Percentiles rank a stretch among this genome's conserved stretches.
Conservation (phyloP, 1,284 basidiomycete species). For the Apiotrichum sp. region DNA sequence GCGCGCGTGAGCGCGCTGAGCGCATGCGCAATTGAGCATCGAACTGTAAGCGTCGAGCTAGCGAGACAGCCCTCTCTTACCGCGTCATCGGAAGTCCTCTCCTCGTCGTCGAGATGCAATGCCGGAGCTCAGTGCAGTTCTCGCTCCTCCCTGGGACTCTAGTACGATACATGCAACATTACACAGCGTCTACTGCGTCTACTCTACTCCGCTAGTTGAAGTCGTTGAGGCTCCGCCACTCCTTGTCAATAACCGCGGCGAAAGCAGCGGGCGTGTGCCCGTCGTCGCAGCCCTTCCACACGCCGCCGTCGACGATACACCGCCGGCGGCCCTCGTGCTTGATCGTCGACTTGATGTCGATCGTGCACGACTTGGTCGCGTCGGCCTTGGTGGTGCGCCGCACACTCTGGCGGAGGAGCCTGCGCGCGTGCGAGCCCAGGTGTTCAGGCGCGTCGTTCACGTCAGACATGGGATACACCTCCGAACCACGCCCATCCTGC, state of each 20-base stretch:
- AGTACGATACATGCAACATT: too few relatives aligned
- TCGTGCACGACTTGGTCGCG: conserved; percentile 77
- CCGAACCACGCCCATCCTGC: neutral
- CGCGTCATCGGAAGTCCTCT: too few relatives aligned
- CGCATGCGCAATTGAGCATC: too few relatives aligned
- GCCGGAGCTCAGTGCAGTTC: too few relatives aligned
- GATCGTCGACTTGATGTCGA: conserved; percentile 57
- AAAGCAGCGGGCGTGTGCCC: conserved; percentile 70
- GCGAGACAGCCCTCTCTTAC: too few relatives aligned
- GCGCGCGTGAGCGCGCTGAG: too few relatives aligned
- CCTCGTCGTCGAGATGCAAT: too few relatives aligned
- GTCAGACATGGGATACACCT: neutral
- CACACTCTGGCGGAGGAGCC: conserved; percentile 59
- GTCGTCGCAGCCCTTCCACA: conserved; percentile 75
- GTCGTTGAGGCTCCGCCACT: conserved; percentile 48
- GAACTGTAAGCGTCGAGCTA: too few relatives aligned
- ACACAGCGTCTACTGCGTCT: neutral
- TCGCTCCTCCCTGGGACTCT: too few relatives aligned
- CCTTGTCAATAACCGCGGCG: conserved; percentile 67
- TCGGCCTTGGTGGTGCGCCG: conserved; percentile 50
- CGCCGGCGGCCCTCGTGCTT: conserved; percentile 51
- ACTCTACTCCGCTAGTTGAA: too few relatives aligned
- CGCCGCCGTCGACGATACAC: conserved; percentile 64
- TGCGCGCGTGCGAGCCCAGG: conserved; percentile 28
- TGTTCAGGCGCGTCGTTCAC: conserved; percentile 18